Evolutionary conservation across 495 filamentous ascomycete genomes (phyloP).

Genomic region (Penicillium riverlandense): DNA sequence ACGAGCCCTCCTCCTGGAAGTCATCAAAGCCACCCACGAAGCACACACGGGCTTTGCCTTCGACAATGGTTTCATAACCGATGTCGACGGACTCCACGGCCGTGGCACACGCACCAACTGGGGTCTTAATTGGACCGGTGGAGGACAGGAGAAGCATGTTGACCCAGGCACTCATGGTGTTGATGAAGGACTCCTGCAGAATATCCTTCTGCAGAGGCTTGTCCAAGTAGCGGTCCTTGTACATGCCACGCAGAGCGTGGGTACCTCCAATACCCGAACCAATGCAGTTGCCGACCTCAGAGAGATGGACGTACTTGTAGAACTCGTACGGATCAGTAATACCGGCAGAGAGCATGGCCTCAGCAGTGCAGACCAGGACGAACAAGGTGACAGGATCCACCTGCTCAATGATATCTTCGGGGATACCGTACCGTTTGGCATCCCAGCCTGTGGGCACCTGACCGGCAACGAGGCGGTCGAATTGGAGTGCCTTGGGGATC

Average conservation of each 20-base stretch:
- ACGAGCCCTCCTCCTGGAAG: slow-evolving; percentile 98
- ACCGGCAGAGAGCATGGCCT: slow-evolving; percentile 83
- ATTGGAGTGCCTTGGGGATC: slow-evolving; percentile 93
- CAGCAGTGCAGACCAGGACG: slow-evolving; percentile 86
- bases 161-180: slow-evolving; percentile 99
- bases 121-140: slow-evolving; percentile 97
- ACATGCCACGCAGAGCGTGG: slow-evolving; percentile 89
- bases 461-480: slow-evolving; percentile 94
- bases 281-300: slow-evolving; percentile 96
- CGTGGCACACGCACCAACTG: slow-evolving; percentile 94
- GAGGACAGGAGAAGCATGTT: slow-evolving; percentile 98
- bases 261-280: slow-evolving; percentile 97
- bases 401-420: slow-evolving; percentile 95
- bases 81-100: slow-evolving; percentile 96
- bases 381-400: slow-evolving; percentile 95
- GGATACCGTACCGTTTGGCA: slow-evolving; percentile 88
- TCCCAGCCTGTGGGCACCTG: slow-evolving; percentile 97
- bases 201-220: slow-evolving; percentile 99
- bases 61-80: slow-evolving; percentile 94
- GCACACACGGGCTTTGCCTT: slow-evolving; percentile 94
- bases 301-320: slow-evolving; percentile 98
- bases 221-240: slow-evolving; percentile 94
- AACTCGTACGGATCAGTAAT: slow-evolving; percentile 99
- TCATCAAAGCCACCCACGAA: slow-evolving; percentile 98
- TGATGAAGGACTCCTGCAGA: slow-evolving; percentile 98